Base-by-base conservation (phyloP, 495 filamentous ascomycete genomes). In the Trichoderma orchidacearum region DNA sequence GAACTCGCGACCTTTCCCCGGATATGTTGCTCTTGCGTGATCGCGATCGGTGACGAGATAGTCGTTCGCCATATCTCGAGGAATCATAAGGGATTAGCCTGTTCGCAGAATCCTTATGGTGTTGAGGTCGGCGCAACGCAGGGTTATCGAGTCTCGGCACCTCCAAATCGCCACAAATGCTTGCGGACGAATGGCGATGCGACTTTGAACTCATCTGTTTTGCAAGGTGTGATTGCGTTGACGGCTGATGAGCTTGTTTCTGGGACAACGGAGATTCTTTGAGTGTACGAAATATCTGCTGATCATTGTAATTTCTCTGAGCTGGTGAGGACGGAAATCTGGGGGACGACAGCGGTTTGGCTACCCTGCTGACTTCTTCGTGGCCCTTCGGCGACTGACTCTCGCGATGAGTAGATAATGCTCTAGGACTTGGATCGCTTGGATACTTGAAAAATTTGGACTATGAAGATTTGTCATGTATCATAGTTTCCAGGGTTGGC, bases 11-110 rank as follows among this genome's bases (percentile, higher is more conserved):
- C 15, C 53, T 21, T n/a, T 55, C 36, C 21, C 30, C 23, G n/a
- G 53, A 55, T n/a, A 55, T 36, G 11, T 55, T 55, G 53, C 53
- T 55, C 51, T 30, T 8, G 28, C 28, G 5, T 9, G 51, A 53
- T 2, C 17, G 4, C 9, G 51, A 53, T 13, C 51, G 9, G 15
- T 18, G 51, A 5, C 21, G 41, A 2, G 41, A 25, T 25, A 11
- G 41, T 4, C 27, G 23, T 23, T 48, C 15, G 27, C 6, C 8
- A 12, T 3, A 0, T 48, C 15, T 48, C 21, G 5, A 25, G 4
- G 41, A 28, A 13, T 4, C 8, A 12, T 1, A 27, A 13, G 5
- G 13, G 11, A 48, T 48, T 12, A 23, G 21, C 21, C 21, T 25
- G 21, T 4, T 3, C n/a, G 15, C 6, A 32, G 12, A 23, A n/a